phyloP scores from a whole-genome alignment of 371 early-diverging fungal species.

The Haplosporangium sp. region DNA sequence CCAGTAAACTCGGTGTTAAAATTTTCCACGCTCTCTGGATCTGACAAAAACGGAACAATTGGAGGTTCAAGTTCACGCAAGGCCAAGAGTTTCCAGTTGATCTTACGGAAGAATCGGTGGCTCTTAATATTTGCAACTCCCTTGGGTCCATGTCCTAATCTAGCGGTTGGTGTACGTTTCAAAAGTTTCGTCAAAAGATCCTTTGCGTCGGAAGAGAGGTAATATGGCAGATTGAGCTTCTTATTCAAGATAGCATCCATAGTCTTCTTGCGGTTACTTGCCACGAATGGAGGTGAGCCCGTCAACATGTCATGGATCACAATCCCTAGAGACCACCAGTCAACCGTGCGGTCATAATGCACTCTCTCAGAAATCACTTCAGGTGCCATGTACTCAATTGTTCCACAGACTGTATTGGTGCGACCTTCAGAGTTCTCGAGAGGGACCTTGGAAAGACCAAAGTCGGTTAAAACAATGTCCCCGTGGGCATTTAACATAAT shows the following conservation, averaged over 20 bases:
- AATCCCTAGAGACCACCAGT: conserved; percentile 97
- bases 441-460: conserved; percentile 90
- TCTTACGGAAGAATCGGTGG: conserved; percentile 90
- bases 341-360: conserved; percentile 89
- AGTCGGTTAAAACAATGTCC: conserved; percentile 92
- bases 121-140: conserved; percentile 84
- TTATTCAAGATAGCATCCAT: conserved; percentile 84
- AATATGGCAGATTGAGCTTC: conserved; percentile 79
- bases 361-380: conserved; percentile 81
- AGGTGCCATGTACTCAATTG: conserved; percentile 87
- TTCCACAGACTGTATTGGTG: conserved; percentile 94
- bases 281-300: conserved; percentile 82
- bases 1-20: conserved; percentile 81
- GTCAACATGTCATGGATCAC: conserved; percentile 91
- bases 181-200: conserved; percentile 73
- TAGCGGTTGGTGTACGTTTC: conserved; percentile 77
- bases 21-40: conserved; percentile 80
- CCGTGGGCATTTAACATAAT: conserved; percentile 83
- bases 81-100: conserved; percentile 83
- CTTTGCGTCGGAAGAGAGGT: conserved; percentile 74
- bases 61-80: conserved; percentile 77
- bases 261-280: conserved; percentile 79
- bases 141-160: conserved; percentile 76
- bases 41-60: conserved; percentile 77
- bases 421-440: conserved; percentile 74